phyloP scores from a whole-genome alignment of 805 yeast species.

The Suhomyces pyralidae region DNA sequence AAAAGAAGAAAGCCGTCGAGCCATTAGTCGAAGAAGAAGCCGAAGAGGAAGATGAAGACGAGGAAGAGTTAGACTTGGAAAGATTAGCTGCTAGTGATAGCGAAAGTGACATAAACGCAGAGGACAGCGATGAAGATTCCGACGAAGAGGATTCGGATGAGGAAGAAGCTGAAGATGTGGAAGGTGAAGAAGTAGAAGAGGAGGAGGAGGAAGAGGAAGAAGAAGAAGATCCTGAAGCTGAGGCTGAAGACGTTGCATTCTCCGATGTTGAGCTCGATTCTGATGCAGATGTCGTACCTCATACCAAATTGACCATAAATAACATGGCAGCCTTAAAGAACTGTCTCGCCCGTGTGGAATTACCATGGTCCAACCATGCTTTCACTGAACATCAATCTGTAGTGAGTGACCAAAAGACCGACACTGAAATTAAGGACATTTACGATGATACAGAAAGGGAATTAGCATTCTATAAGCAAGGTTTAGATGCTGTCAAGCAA shows the following conservation, averaged over 20 bases:
- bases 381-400: slow-evolving; percentile 84
- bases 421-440: slow-evolving; percentile 72
- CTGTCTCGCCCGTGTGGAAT: slow-evolving; percentile 60
- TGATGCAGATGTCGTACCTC: slow-evolving; percentile 92
- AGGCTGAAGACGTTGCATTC: slow-evolving; percentile 78
- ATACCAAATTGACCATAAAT: slow-evolving; percentile 84
- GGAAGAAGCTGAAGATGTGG: slow-evolving; percentile 30
- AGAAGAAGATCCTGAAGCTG: slow-evolving; percentile 58
- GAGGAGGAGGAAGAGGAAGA: slow-evolving; percentile 60
- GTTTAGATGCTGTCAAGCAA: slow-evolving; percentile 73
- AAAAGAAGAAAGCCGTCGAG: slow-evolving; percentile 25
- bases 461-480: slow-evolving; percentile 92
- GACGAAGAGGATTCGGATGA: slow-evolving; percentile 37
- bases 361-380: slow-evolving; percentile 62
- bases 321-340: slow-evolving; percentile 80
- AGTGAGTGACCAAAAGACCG: slow-evolving; percentile 58
- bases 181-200: slow-evolving; percentile 52
- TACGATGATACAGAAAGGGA: slow-evolving; percentile 96
- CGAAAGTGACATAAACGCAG: slow-evolving; percentile 37
- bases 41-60: slow-evolving; percentile 39
- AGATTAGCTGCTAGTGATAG: slow-evolving; percentile 56
- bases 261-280: slow-evolving; percentile 91
- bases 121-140: slow-evolving; percentile 19
- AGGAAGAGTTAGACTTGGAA: slow-evolving; percentile 47
- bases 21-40: slow-evolving; percentile 31